These are phyloP conservation scores for Amylocystis lapponica DNA, from an alignment of 768 basidiomycete genomes.

Conservation along the genomic window DNA sequence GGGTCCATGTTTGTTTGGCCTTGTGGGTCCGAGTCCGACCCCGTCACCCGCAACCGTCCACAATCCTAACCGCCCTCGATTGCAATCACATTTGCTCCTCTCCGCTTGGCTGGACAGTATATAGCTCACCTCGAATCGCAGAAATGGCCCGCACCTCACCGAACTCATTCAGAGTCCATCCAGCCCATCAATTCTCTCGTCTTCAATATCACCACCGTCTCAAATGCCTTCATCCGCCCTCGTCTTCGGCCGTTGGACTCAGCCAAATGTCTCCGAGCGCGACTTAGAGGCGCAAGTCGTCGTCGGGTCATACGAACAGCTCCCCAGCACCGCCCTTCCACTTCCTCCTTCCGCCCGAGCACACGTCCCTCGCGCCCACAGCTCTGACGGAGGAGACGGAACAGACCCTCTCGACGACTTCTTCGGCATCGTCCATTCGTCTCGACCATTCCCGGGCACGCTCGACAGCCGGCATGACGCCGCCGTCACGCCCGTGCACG, in stretches of 20 bases:
- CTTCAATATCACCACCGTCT: neutral
- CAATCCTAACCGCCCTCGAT: no score
- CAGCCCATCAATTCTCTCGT: no score
- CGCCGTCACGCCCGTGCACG: slow-evolving; percentile 5
- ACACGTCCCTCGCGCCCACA: neutral
- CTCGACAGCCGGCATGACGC: slow-evolving; percentile 29
- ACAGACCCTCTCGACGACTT: slow-evolving; percentile 12
- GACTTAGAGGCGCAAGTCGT: slow-evolving; percentile 4
- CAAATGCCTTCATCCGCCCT: neutral
- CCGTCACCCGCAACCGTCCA: no score
- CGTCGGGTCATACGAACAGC: neutral
- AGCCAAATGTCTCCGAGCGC: neutral
- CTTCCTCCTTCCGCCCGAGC: neutral
- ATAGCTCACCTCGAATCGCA: no score
- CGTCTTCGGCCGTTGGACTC: slow-evolving; percentile 2
- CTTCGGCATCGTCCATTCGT: slow-evolving; percentile 21
- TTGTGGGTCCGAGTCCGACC: no score
- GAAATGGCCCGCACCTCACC: no score
- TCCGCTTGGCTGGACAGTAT: no score
- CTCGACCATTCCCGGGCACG: slow-evolving; percentile 16
- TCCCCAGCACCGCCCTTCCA: neutral
- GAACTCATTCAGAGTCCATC: no score
- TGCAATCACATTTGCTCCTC: no score
- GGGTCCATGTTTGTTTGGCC: no score
- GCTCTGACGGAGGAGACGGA: neutral